Evolutionary conservation across 768 basidiomycete genomes (phyloP).

Genomic region (Mycena leptocephala): DNA sequence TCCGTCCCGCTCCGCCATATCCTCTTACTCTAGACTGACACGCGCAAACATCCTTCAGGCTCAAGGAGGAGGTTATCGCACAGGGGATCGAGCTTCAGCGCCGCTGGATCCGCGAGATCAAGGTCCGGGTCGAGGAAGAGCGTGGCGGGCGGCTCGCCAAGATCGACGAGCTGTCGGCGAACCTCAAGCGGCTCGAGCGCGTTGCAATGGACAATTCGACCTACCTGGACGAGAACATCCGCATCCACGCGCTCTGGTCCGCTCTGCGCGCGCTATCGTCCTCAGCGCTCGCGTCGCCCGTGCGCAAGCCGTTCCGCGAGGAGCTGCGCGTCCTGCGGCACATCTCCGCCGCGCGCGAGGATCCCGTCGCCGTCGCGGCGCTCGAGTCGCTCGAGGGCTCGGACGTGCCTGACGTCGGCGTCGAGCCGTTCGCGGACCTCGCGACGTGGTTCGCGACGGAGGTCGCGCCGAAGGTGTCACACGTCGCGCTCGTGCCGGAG

Average conservation of each 20-base stretch:
- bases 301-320: slow-evolving; percentile 89
- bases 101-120: slow-evolving; percentile 96
- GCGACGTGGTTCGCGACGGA: slow-evolving; percentile 91
- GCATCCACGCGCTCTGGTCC: slow-evolving; percentile 93
- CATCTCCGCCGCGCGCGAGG: slow-evolving; percentile 80
- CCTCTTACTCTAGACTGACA: not conserved
- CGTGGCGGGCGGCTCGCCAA: slow-evolving; percentile 96
- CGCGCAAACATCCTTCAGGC: slow-evolving; percentile 58
- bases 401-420: slow-evolving; percentile 83
- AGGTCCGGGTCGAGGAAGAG: slow-evolving; percentile 96
- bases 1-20: slow-evolving; percentile 48
- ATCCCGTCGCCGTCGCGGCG: slow-evolving; percentile 75
- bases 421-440: slow-evolving; percentile 93
- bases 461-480: slow-evolving; percentile 87
- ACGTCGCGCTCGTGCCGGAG: slow-evolving; percentile 95
- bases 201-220: slow-evolving; percentile 92
- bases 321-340: slow-evolving; percentile 90
- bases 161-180: slow-evolving; percentile 92
- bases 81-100: slow-evolving; percentile 98
- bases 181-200: slow-evolving; percentile 92
- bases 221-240: slow-evolving; percentile 94
- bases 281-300: slow-evolving; percentile 74
- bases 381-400: slow-evolving; percentile 79
- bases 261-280: slow-evolving; percentile 87
- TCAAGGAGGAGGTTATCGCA: slow-evolving; percentile 95